Conservation (phyloP, 768 basidiomycete species). For the Tricholoma flavovirens region DNA sequence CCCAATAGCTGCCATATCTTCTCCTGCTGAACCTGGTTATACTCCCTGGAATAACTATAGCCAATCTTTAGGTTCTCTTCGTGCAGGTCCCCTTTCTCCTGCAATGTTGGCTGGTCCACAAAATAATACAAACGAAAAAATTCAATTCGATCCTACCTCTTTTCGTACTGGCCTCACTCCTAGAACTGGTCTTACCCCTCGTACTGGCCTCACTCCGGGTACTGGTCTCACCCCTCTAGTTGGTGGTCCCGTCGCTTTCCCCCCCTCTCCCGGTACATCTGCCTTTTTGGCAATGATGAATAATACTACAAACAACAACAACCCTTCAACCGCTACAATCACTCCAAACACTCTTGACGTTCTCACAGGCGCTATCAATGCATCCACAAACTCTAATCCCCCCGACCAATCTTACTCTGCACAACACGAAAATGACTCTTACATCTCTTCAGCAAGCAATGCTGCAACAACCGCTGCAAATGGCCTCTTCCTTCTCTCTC, state of each 20-base stretch:
- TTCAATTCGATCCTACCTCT: constrained; percentile 62
- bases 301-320: constrained; percentile 33
- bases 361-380: constrained; percentile 74
- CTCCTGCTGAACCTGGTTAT: constrained; percentile 59
- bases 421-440: constrained; percentile 28
- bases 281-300: constrained; percentile 92
- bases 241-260: constrained; percentile 69
- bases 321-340: constrained; percentile 42
- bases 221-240: constrained; percentile 80
- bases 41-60: constrained; percentile 60
- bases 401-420: constrained; percentile 33
- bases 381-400: constrained; percentile 27
- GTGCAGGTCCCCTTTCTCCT: constrained; percentile 90
- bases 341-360: constrained; percentile 75
- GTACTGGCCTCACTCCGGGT: constrained; percentile 74
- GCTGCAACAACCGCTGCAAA: constrained; percentile 76
- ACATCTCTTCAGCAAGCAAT: constrained; percentile 41
- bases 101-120: constrained; percentile 89
- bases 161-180: constrained; percentile 88
- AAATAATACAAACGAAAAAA: constrained; percentile 26
- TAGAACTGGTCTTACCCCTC: constrained; percentile 77
- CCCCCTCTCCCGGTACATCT: constrained; percentile 83
- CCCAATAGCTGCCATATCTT: constrained; percentile 73
- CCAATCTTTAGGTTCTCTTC: constrained; percentile 67
- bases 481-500: constrained; percentile 87